phyloP scores from a whole-genome alignment of 169 alveolate genomes.

The Cryptosporidium meleagridis region DNA sequence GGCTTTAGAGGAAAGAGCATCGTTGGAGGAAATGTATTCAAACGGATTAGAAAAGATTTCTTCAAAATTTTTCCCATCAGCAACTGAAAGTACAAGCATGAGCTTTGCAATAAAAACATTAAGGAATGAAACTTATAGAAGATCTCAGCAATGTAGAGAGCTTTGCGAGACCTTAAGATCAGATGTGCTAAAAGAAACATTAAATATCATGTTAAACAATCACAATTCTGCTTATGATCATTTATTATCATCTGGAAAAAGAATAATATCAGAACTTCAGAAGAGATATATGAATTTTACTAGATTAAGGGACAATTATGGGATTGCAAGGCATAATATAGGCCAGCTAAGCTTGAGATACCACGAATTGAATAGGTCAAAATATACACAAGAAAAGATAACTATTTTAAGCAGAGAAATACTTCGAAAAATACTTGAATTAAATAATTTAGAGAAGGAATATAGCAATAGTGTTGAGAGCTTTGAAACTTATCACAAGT shows the following conservation, averaged over 20 bases:
- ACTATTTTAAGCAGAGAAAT: slow-evolving; percentile 27
- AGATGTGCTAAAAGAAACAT: slow-evolving; percentile 37
- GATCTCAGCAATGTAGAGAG: slow-evolving; percentile 68
- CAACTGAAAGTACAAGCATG: slow-evolving; percentile 68
- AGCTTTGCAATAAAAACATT: slow-evolving; percentile 42
- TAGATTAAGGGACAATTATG: slow-evolving; percentile 61
- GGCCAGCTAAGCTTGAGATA: slow-evolving; percentile 51
- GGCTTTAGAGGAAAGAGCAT: slow-evolving; percentile 60
- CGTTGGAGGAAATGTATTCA: slow-evolving; percentile 58
- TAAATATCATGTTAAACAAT: slow-evolving; percentile 48
- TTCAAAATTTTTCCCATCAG: slow-evolving; percentile 58
- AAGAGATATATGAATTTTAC: slow-evolving; percentile 18
- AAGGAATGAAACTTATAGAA: slow-evolving; percentile 63
- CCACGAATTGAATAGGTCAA: slow-evolving; percentile 17
- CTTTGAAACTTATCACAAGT: slow-evolving; percentile 14
- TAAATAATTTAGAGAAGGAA: slow-evolving; percentile 24
- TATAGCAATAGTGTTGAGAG: slow-evolving; percentile 46
- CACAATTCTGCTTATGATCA: slow-evolving; percentile 42
- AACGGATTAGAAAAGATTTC: slow-evolving; percentile 52
- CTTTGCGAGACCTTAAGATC: slow-evolving; percentile 56
- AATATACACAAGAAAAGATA: slow-evolving; percentile 4
- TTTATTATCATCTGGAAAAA: slow-evolving; percentile 32
- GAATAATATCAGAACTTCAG: slow-evolving; percentile 39
- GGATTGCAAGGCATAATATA: slow-evolving; percentile 47
- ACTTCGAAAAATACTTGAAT: slow-evolving; percentile 21